Conservation (phyloP, 495 filamentous ascomycete species). For the Rhizodiscina lignyota region DNA sequence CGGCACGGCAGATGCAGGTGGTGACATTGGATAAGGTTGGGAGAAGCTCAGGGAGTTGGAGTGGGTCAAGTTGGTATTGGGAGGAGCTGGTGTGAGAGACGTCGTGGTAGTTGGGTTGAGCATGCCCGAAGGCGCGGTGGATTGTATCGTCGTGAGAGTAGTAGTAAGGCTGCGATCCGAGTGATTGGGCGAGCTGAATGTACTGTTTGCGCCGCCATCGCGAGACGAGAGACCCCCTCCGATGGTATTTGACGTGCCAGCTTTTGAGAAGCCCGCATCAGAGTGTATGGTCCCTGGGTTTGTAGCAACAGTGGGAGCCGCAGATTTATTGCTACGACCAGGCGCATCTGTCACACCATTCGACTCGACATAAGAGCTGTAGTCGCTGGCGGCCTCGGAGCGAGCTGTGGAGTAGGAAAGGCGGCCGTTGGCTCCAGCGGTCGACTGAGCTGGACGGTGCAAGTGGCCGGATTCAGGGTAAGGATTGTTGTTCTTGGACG, state of each 20-base stretch:
- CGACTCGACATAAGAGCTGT: conserved; percentile 12
- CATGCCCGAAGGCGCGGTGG: conserved; percentile 51
- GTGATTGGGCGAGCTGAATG: conserved; percentile 84
- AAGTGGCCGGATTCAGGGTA: conserved; percentile 52
- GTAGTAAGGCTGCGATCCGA: conserved; percentile 86
- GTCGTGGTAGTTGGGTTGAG: conserved; percentile 20
- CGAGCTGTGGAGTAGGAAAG: conserved; percentile 36
- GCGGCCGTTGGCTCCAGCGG: conserved; percentile 33
- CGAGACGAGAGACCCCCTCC: conserved; percentile 47
- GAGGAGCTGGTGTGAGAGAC: conserved; percentile 24
- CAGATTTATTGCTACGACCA: conserved; percentile 47
- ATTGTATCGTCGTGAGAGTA: conserved; percentile 92
- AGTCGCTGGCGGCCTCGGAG: conserved; percentile 26
- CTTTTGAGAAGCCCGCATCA: conserved; percentile 61
- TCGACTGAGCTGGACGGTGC: conserved; percentile 20
- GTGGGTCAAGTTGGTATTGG: conserved; percentile 39
- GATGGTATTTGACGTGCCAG: conserved; percentile 50
- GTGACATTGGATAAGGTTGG: conserved; percentile 71
- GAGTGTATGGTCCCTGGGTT: conserved; percentile 61
- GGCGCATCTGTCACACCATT: conserved; percentile 31
- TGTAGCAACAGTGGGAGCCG: conserved; percentile 65
- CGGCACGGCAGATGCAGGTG: conserved; percentile 61
- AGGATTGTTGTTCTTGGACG: conserved; percentile 59
- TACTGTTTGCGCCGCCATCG: conserved; percentile 58
- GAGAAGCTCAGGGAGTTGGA: conserved; percentile 33